Evolutionary conservation across 257 asterid species (phyloP), one percentile per base, ranked within the genome.

Genomic region (Fraxinus excelsior): DNA sequence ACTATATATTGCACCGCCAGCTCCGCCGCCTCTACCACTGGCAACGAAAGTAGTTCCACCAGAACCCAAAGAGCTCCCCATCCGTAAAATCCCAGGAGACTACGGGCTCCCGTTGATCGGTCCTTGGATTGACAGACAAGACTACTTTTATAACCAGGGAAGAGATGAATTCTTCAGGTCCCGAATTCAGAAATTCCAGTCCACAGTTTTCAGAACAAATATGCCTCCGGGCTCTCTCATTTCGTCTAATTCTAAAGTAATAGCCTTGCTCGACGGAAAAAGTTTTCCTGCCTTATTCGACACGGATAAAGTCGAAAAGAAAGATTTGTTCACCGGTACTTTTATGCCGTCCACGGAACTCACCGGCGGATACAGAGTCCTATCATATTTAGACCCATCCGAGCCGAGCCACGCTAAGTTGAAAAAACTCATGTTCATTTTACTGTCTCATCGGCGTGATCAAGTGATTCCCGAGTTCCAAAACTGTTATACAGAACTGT

Each of bases 221-320:
- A 94, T 94, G 98, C 98, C 98, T 14, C 98, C 97, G 4, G 97
- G 97, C 0, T 93, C 96, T 0, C 75, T 87, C 79, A 91, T 94
- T 67, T 86, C 98, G 2, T 80, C 58, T 78, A 73, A 82, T 73
- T 84, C 97, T 0, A 94, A 90, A 80, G 97, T 92, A 83, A 81
- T 94, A 77, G 96, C 84, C 1, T 72, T 94, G 38, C 96, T 91
- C 74, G 98, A 94, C 84, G 98, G 94, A 0, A 94, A 91, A 75
- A 92, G 96, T 32, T 94, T 92, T 12, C 97, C 96, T 2, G 21
- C 75, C 21, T 90, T 94, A 0, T 94, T 94, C 80, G 94, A 92
- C 88, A 82, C 80, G 7, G 87, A 84, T 2, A 88, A 85, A 28
- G 97, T 94, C 66, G 97, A 94, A 28, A 94, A 94, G 87, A 88